Percentiles rank a stretch among this genome's conserved stretches.
Conservation (phyloP, 83 land plant genomes). For the Isoetes engelmannii region DNA sequence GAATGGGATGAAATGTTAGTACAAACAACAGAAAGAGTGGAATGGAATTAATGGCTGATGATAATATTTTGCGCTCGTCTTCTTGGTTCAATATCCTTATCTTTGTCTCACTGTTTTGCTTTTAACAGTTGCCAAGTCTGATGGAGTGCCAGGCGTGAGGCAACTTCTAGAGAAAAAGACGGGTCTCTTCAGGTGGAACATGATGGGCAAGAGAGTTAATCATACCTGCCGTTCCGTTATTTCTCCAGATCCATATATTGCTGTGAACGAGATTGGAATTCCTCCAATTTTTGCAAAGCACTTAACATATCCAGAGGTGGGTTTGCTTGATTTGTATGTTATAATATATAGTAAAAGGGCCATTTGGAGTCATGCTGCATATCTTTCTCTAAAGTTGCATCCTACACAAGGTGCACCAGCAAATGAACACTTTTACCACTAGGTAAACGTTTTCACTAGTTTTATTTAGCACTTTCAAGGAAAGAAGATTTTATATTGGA, state of each 20-base stretch:
- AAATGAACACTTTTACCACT: no score
- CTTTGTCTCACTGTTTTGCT: neutral
- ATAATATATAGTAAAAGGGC: no score
- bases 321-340: neutral
- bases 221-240: slow-evolving; percentile 93
- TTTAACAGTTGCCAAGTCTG: neutral
- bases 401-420: no score
- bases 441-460: no score
- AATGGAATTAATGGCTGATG: neutral
- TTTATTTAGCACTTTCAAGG: no score
- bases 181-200: slow-evolving; percentile 88
- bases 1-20: neutral
- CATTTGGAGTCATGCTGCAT: no score
- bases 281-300: slow-evolving; percentile 84
- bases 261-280: slow-evolving; percentile 95
- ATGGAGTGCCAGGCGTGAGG: slow-evolving; percentile 42
- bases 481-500: no score
- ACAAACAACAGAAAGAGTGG: neutral
- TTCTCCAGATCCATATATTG: slow-evolving; percentile 93
- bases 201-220: slow-evolving; percentile 99
- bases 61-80: neutral
- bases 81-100: neutral
- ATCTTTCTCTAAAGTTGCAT: no score
- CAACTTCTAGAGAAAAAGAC: slow-evolving; percentile 83
- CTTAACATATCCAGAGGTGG: slow-evolving; percentile 87